Evolutionary conservation across 2,329 filamentous ascomycete genomes (phyloP), one percentile per base, ranked within the genome.

Genomic region (Penicillium psychrosexuale): DNA sequence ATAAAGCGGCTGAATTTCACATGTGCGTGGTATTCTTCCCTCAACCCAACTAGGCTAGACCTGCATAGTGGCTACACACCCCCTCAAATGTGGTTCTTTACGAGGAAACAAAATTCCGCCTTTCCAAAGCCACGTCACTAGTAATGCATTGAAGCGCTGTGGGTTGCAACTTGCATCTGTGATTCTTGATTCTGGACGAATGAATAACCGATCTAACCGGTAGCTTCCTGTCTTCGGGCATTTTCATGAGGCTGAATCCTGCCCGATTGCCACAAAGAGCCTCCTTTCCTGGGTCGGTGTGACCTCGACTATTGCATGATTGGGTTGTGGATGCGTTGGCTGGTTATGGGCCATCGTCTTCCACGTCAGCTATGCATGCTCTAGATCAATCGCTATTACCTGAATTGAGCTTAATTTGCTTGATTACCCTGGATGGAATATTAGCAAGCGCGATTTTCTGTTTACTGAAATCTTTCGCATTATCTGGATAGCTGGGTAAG

Each of bases 371-470:
- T 51, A 3, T 28, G 27, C n/a, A 43, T 27, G 24, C 6, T 38
- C 39, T 22, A 12, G 8, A 17, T 39, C 19, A 8, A 12, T 38
- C 8, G n/a, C 6, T 6, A n/a, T 27, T 19, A 24, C 19, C 5
- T 30, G 22, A 51, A 55, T 45, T 40, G 39, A 44, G 47, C 34
- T 51, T 51, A 39, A 55, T 55, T 55, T 51, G 17, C 47, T 45
- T 4, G 3, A 39, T n/a, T 39, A 19, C 28, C 3, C 4, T 2
- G 0, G 8, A 15, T 22, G 5, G 9, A 15, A 12, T 0, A 8
- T 12, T 2, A 33, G n/a, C 37, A 53, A 53, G 44, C 44, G 44
- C 28, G 8, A 53, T 42, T 43, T 51, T 44, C 30, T 19, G 11
- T 12, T 27, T 27, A 24, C 5, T 15, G 13, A 5, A 33, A 31